Conservation (phyloP, 768 basidiomycete genomes). For the Tylopilus plumbeoviolaceoides region DNA sequence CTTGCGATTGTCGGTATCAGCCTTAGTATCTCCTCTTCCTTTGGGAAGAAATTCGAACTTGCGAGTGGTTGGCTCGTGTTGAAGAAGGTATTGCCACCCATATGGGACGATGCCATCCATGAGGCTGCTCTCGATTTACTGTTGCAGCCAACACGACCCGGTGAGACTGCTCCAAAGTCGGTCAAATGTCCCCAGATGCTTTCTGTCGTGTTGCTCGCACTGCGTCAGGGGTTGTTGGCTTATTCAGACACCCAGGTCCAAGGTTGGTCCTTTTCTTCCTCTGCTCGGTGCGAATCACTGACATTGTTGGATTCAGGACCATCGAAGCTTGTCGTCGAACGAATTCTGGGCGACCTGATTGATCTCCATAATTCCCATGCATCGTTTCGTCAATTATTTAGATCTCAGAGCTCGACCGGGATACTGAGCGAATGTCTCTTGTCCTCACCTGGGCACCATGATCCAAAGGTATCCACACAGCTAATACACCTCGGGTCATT, state of each 20-base stretch:
- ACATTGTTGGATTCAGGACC: no score
- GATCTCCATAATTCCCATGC: constrained; percentile 59
- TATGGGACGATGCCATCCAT: no score
- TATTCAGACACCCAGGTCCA: constrained; percentile 24
- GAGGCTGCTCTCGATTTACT: no score
- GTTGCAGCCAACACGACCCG: no score
- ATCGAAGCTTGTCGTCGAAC: constrained; percentile 15
- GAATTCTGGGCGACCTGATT: constrained; percentile 63
- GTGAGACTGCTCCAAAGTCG: no score
- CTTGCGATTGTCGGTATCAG: no score
- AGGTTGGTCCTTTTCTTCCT: constrained; percentile 6
- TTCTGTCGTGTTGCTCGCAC: no score
- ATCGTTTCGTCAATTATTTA: constrained; percentile 70
- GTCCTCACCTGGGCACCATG: constrained; percentile 30
- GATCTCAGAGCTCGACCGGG: constrained; percentile 64
- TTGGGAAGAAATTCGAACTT: no score
- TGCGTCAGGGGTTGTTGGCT: constrained; percentile 52
- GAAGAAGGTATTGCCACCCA: no score
- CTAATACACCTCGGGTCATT: constrained; percentile 66
- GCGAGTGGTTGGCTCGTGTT: no score
- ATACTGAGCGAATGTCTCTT: constrained; percentile 64
- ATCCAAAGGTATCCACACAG: constrained; percentile 51
- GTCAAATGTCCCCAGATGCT: no score
- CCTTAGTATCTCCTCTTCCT: no score
- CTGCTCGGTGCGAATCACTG: background rate